Evolutionary conservation across 2,329 filamentous ascomycete species (phyloP), one percentile per base, ranked within the genome.

Genomic region (Calonectria multiphialidica): DNA sequence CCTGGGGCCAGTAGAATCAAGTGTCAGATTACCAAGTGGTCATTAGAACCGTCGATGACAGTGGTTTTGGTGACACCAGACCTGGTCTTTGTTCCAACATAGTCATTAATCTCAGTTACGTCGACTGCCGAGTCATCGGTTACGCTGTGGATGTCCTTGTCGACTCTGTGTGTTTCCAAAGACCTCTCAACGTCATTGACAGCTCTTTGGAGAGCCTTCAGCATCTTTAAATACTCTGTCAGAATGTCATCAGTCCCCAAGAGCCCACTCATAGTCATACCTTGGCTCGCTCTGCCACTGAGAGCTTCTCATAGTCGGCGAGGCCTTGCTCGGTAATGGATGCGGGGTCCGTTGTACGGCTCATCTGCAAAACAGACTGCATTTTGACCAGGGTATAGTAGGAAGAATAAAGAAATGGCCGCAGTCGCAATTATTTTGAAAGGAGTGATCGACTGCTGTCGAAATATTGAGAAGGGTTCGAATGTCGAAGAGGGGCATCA

Each of bases 291-390:
- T 59, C 53, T 2, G 21, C 18, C 2, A 59, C 13, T 15, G 53
- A 59, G 15, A 59, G 53, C 15, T 59, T 59, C n/a, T 59, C 53
- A 5, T 59, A 59, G 37, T 59, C 53, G 5, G 53, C 13, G 13
- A 59, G 53, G 10, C 13, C 37, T 7, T 59, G 53, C 33, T 59
- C 35, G 21, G n/a, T n/a, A 7, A 59, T 28, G 21, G 53, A 59
- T 33, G 23, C 53, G 7, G 53, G 53, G 21, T 59, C 53, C 3
- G 53, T 25, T n/a, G 33, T 59, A 12, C 53, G 33, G n/a, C 53
- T 59, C 53, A 59, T 59, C n/a, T 59, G 53, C n/a, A 59, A 13
- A 40, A 59, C 37, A 37, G 53, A 59, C 53, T 59, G 53, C 53
- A 59, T 59, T 25, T 25, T 59, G 33, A 23, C 37, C 12, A 5